Conservation (phyloP, 768 basidiomycete species). For the Kwoniella mangroviensis region DNA sequence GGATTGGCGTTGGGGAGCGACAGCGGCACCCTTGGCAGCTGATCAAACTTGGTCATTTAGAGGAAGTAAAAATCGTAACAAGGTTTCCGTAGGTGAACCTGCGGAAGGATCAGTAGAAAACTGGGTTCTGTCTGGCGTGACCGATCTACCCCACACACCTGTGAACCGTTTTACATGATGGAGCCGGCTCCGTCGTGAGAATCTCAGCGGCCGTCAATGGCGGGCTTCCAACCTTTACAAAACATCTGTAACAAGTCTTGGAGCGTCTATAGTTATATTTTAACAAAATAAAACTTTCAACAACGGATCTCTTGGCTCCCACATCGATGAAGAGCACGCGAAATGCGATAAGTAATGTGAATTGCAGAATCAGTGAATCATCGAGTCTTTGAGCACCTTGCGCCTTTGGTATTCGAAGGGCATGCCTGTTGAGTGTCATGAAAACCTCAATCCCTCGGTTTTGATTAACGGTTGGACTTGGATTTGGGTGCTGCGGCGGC, state of each 20-base stretch:
- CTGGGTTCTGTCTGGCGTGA: slow-evolving; percentile 55
- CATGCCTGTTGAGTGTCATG: too few relatives aligned
- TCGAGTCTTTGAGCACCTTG: slow-evolving; percentile 68
- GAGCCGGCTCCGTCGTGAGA: background rate
- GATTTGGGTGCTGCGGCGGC: too few relatives aligned
- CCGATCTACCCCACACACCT: slow-evolving; percentile 60
- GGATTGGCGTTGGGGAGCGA: slow-evolving; percentile 71
- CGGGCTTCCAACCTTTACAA: slow-evolving; percentile 28
- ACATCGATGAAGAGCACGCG: slow-evolving; percentile 75
- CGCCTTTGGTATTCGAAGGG: too few relatives aligned
- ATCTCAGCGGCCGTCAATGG: slow-evolving; percentile 1
- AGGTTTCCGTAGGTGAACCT: slow-evolving; percentile 83
- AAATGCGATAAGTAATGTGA: too few relatives aligned
- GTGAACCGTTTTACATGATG: slow-evolving; percentile 58
- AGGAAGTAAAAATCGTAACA: slow-evolving; percentile 84
- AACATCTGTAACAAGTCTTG: slow-evolving; percentile 36
- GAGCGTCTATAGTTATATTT: slow-evolving; percentile 47
- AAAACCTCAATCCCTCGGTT: too few relatives aligned
- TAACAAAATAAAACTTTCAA: slow-evolving; percentile 62
- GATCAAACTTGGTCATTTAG: slow-evolving; percentile 81
- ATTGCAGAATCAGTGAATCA: slow-evolving; percentile 24
- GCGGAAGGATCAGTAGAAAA: slow-evolving; percentile 72
- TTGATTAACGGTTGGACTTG: too few relatives aligned
- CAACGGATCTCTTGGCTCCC: slow-evolving; percentile 78
- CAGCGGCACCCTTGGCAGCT: slow-evolving; percentile 65